phyloP scores from a whole-genome alignment of 2,329 filamentous ascomycete genomes.

The Lachnellula occidentalis region DNA sequence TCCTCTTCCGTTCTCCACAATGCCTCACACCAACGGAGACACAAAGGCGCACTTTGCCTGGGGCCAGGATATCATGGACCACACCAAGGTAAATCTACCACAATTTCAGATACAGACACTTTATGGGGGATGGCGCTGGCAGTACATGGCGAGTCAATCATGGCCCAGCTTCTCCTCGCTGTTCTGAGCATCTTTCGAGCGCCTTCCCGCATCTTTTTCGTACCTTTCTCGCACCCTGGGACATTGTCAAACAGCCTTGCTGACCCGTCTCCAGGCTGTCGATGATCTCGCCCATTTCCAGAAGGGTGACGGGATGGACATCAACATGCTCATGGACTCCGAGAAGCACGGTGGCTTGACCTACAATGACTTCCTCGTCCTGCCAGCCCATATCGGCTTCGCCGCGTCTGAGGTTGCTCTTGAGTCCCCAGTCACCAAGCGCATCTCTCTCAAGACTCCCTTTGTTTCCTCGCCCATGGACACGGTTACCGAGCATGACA shows the following conservation, averaged over 20 bases:
- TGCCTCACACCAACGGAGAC: slow-evolving; percentile 69
- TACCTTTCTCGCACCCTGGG: neutral
- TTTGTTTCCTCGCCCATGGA: slow-evolving; percentile 99
- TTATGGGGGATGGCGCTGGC: neutral
- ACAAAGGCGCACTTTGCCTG: slow-evolving; percentile 43
- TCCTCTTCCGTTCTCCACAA: slow-evolving; percentile 40
- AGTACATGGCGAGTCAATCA: no score
- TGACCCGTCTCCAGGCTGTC: slow-evolving; percentile 46
- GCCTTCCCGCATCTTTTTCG: neutral
- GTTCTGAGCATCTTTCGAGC: neutral
- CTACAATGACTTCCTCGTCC: slow-evolving; percentile 96
- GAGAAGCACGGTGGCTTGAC: slow-evolving; percentile 89
- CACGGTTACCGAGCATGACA: slow-evolving; percentile 98
- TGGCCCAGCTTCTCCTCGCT: no score
- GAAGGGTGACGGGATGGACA: slow-evolving; percentile 77
- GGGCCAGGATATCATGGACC: slow-evolving; percentile 57
- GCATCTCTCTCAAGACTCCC: slow-evolving; percentile 91
- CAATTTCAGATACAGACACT: neutral
- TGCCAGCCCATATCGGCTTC: slow-evolving; percentile 98
- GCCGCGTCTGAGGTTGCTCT: slow-evolving; percentile 82
- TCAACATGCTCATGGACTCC: slow-evolving; percentile 83
- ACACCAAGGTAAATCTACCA: slow-evolving; percentile 40
- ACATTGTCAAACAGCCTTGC: neutral
- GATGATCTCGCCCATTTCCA: slow-evolving; percentile 79
- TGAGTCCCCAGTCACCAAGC: slow-evolving; percentile 90